Conservation (phyloP, 345 rosid species). For the Ceriops decandra region DNA sequence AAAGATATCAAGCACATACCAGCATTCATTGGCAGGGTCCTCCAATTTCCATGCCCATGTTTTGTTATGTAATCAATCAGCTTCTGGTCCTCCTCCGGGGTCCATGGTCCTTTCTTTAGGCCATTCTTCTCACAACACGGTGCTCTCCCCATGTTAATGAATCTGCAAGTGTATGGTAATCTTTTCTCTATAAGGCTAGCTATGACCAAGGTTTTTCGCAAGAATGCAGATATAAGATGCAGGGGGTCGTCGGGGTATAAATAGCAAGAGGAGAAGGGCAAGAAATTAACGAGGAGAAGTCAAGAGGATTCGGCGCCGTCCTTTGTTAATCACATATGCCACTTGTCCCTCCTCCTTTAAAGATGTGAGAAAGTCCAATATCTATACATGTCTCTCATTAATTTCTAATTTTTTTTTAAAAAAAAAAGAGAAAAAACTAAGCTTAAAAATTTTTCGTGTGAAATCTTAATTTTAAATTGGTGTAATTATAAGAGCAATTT, state of each 20-base stretch:
- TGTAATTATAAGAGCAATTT: background rate
- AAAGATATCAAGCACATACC: background rate
- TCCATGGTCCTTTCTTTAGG: conserved; percentile 1
- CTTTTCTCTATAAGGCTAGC: background rate
- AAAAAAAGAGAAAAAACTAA: background rate
- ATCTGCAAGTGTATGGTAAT: background rate
- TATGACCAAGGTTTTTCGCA: background rate
- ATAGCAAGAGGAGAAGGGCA: conserved; percentile 23
- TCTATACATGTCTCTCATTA: background rate
- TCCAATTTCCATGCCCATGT: background rate
- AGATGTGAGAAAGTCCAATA: conserved; percentile 8
- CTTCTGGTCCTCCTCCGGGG: conserved; percentile 5
- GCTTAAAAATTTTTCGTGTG: background rate
- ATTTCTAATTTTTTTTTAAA: background rate
- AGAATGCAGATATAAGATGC: conserved; percentile 8
- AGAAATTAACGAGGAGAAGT: conserved; percentile 35
- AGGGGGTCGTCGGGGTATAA: conserved; percentile 41
- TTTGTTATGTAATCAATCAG: background rate
- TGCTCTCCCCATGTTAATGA: background rate
- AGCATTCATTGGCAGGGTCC: background rate
- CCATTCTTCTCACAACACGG: background rate
- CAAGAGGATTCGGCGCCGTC: conserved; percentile 93
- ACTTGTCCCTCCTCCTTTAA: conserved; percentile 54
- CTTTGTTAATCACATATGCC: conserved; percentile 32
- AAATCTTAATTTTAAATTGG: background rate